Conservation (phyloP, 2,329 filamentous ascomycete genomes). For the Fusarium sp. region DNA sequence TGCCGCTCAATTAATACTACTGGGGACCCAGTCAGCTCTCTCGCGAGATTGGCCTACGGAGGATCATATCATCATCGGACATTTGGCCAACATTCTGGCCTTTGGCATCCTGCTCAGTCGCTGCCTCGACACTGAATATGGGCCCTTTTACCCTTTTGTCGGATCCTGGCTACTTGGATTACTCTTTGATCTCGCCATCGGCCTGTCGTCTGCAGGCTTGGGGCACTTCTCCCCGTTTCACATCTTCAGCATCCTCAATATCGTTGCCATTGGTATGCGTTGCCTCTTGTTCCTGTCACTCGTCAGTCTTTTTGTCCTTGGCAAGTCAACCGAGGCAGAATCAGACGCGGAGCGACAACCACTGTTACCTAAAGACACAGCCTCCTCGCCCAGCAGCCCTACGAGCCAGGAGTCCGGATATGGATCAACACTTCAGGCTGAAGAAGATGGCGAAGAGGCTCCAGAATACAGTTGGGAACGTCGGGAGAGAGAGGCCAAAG, state of each 20-base stretch:
- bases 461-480: conserved; percentile 70
- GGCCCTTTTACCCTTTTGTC: conserved; percentile 74
- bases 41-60: conserved; percentile 59
- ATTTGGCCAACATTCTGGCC: conserved; percentile 73
- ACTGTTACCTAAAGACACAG: conserved; percentile 61
- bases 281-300: conserved; percentile 42
- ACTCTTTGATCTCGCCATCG: conserved; percentile 67
- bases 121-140: conserved; percentile 64
- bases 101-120: conserved; percentile 73
- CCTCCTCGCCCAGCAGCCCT: conserved; percentile 43
- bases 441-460: conserved; percentile 57
- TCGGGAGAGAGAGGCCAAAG: conserved; percentile 67
- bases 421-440: conserved; percentile 58
- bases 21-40: conserved; percentile 56
- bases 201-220: conserved; percentile 48
- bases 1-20: conserved; percentile 60
- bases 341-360: conserved; percentile 72
- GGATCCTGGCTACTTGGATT: conserved; percentile 74
- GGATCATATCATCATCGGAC: conserved; percentile 68
- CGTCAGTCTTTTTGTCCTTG: conserved; percentile 27
- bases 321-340: conserved; percentile 41
- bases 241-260: conserved; percentile 47
- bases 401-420: conserved; percentile 54
- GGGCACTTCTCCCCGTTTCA: conserved; percentile 10
- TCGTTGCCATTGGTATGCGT: conserved; percentile 36